Percentiles rank a stretch among this genome's conserved stretches.
phyloP scores from a whole-genome alignment of 129 eudicot species.

The Chrysanthemum lavandulifolium region DNA sequence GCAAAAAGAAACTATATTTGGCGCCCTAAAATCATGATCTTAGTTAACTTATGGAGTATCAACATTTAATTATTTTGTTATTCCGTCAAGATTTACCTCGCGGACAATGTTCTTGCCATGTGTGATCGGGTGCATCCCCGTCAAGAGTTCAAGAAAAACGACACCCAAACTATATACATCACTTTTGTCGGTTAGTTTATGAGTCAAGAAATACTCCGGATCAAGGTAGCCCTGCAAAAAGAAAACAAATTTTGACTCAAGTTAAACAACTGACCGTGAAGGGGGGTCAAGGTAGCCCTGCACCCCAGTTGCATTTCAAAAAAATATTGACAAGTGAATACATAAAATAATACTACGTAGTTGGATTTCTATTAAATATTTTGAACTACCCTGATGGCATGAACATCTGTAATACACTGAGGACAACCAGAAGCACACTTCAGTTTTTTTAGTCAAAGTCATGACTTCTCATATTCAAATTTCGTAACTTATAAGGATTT shows the following conservation, averaged over 20 bases:
- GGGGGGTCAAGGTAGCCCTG: too few species aligned
- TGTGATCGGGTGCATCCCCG: constrained; percentile 85
- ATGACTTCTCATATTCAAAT: constrained; percentile 2
- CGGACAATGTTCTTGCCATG: constrained; percentile 94
- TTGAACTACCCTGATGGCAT: background rate
- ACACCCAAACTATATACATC: constrained; percentile 95
- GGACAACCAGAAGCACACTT: background rate
- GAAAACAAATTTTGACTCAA: background rate
- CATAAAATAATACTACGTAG: too few species aligned
- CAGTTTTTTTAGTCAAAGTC: constrained; percentile 20
- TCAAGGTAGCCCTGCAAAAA: constrained; percentile 89
- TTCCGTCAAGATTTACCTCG: constrained; percentile 46
- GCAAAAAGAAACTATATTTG: background rate
- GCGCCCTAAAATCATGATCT: background rate
- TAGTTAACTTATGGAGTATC: background rate
- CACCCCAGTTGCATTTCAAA: too few species aligned
- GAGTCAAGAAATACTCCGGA: constrained; percentile 89
- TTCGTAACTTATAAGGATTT: background rate
- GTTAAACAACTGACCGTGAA: background rate
- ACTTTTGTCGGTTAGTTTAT: constrained; percentile 86
- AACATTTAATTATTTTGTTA: constrained; percentile 9
- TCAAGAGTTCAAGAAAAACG: constrained; percentile 74
- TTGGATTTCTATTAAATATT: too few species aligned
- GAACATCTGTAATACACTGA: constrained; percentile 3
- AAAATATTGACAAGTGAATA: too few species aligned